These are phyloP conservation scores for Metrosideros polymorpha DNA, from an alignment of 441 rosid species.

Conservation along the genomic window DNA sequence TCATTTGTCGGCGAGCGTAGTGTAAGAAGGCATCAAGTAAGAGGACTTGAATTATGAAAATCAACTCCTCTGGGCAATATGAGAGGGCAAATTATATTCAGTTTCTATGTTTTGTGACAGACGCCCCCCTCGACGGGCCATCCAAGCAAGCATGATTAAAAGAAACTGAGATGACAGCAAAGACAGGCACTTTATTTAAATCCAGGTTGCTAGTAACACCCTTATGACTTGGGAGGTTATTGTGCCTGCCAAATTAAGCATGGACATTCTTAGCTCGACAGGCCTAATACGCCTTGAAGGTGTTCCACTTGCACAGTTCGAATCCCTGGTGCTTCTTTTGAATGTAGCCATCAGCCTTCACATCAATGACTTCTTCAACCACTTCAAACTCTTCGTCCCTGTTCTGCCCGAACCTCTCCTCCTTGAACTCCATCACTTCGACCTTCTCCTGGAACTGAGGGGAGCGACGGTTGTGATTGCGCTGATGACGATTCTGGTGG, in stretches of 20 bases:
- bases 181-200: constrained; percentile 19
- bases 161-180: neutral
- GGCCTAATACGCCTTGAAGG: constrained; percentile 20
- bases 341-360: constrained; percentile 19
- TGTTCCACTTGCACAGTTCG: constrained; percentile 43
- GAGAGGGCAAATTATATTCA: too few relatives aligned
- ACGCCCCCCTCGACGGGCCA: neutral
- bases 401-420: neutral
- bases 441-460: constrained; percentile 26
- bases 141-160: neutral
- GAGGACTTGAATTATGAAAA: neutral
- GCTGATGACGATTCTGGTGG: neutral
- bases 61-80: neutral
- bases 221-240: neutral
- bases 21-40: neutral
- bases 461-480: neutral
- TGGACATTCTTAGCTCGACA: neutral
- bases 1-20: neutral
- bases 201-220: neutral
- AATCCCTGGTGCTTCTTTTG: constrained; percentile 28
- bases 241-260: neutral
- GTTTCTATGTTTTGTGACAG: neutral
- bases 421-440: constrained; percentile 13
- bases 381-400: neutral
- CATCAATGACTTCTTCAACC: constrained; percentile 14